These are phyloP conservation scores for Lyophyllum semitale DNA, from an alignment of 768 basidiomycete species.

Conservation along the genomic window DNA sequence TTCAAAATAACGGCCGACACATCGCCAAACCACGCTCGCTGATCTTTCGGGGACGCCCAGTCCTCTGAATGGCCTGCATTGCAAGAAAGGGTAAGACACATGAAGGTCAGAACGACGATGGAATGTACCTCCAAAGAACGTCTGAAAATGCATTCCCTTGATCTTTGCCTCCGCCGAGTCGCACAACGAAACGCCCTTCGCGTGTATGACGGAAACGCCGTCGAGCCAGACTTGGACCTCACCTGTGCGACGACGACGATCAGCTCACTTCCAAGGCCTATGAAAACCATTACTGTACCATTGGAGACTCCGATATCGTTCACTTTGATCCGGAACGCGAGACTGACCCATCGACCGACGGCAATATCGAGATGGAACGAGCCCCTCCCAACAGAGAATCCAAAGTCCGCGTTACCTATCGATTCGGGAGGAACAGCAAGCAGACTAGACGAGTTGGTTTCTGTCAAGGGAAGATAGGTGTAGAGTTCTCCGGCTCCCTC, in stretches of 20 bases:
- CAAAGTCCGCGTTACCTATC: constrained; percentile 56
- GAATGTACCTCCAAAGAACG: constrained; percentile 72
- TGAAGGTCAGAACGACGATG: background rate
- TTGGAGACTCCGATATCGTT: constrained; percentile 62
- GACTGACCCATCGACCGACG: constrained; percentile 55
- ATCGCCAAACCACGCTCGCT: constrained; percentile 56
- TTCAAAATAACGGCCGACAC: constrained; percentile 44
- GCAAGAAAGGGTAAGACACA: background rate
- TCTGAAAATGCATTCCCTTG: constrained; percentile 74
- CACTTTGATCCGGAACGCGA: constrained; percentile 70
- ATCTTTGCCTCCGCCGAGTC: constrained; percentile 44
- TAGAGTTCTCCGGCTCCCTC: constrained; percentile 66
- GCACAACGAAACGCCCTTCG: constrained; percentile 50
- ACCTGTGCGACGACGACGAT: constrained; percentile 35
- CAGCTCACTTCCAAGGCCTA: background rate
- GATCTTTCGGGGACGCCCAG: constrained; percentile 64
- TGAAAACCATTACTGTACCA: constrained; percentile 34
- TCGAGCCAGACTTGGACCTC: constrained; percentile 68
- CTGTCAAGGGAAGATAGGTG: constrained; percentile 61
- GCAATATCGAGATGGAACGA: constrained; percentile 57
- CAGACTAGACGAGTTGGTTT: constrained; percentile 43
- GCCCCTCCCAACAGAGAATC: constrained; percentile 67
- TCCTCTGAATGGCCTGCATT: constrained; percentile 48
- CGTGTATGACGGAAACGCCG: constrained; percentile 55
- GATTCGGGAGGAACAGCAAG: constrained; percentile 50